A percentile compares a stretch with the other conserved stretches of the same genome.
These are phyloP conservation scores for Steccherinum ochraceum DNA, from an alignment of 768 basidiomycete species.

Conservation along the genomic window DNA sequence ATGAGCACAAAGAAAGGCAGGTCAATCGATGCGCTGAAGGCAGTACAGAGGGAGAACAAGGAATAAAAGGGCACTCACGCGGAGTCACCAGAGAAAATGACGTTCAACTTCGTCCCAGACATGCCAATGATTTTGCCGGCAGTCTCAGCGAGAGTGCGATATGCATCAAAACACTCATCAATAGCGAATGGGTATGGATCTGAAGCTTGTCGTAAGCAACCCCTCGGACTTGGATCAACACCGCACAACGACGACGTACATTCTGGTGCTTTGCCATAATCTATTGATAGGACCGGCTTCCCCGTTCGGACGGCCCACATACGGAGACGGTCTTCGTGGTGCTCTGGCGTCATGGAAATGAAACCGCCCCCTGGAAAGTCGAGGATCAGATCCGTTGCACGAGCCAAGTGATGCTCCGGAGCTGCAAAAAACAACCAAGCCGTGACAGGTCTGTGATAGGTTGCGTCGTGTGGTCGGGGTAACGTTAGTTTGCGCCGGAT, in stretches of 20 bases:
- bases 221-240: conserved; percentile 1
- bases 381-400: conserved; percentile 74
- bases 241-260: conserved; percentile 42
- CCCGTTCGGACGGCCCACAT: conserved; percentile 79
- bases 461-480: conserved; percentile 70
- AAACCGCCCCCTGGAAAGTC: conserved; percentile 97
- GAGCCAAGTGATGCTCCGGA: conserved; percentile 53
- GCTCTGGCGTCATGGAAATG: conserved; percentile 91
- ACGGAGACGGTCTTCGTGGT: conserved; percentile 91
- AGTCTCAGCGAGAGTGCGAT: conserved; percentile 74
- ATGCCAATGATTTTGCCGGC: conserved; percentile 81
- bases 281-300: conserved; percentile 76
- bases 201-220: conserved; percentile 20
- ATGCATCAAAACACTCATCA: conserved; percentile 91
- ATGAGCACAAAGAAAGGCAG: conserved; percentile 8
- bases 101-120: conserved; percentile 71
- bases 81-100: conserved; percentile 90
- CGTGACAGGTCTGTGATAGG: conserved; percentile 77
- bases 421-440: conserved; percentile 79
- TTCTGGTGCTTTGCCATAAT: conserved; percentile 97
- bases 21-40: conserved; percentile 5
- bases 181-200: conserved; percentile 97
- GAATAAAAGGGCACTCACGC: conserved; percentile 63
- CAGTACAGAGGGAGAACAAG: background rate
- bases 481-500: conserved; percentile 75